Evolutionary conservation across 2,329 filamentous ascomycete genomes (phyloP).

Genomic region (Elsinoe arachidis): DNA sequence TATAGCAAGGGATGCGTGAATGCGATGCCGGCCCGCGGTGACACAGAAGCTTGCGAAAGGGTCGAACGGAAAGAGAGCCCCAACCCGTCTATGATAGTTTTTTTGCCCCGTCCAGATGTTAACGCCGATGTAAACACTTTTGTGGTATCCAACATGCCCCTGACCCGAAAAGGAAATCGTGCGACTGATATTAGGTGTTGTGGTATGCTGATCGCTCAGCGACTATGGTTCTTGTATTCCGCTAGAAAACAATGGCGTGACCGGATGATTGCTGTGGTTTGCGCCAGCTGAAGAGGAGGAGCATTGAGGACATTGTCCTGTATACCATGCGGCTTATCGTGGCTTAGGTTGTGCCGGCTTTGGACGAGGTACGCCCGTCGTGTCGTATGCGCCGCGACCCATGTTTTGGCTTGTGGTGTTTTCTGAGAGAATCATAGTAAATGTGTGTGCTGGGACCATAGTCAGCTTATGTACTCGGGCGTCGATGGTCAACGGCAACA

Average conservation of each 20-base stretch:
- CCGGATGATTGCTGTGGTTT: neutral
- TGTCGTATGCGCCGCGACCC: slow-evolving; percentile 43
- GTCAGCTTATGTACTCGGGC: neutral
- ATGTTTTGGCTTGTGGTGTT: slow-evolving; percentile 30
- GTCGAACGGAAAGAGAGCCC: neutral
- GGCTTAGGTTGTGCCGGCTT: slow-evolving; percentile 33
- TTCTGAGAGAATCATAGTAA: slow-evolving; percentile 2
- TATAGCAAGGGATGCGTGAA: slow-evolving; percentile 3
- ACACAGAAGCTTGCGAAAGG: slow-evolving; percentile 4
- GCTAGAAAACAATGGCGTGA: slow-evolving; percentile 1
- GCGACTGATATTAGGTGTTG: neutral
- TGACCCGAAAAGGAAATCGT: slow-evolving; percentile 4
- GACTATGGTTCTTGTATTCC: slow-evolving; percentile 4
- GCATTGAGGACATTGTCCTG: neutral
- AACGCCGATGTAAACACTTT: slow-evolving; percentile 4
- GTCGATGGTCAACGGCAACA: neutral
- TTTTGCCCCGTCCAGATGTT: neutral
- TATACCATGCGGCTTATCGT: neutral
- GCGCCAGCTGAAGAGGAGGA: neutral
- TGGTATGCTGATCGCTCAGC: slow-evolving; percentile 5
- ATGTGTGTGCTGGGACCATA: neutral
- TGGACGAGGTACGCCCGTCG: slow-evolving; percentile 41
- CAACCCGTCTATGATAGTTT: neutral
- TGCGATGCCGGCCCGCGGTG: slow-evolving; percentile 9
- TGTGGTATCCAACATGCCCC: slow-evolving; percentile 8